phyloP scores from a whole-genome alignment of 2,329 filamentous ascomycete genomes.

The Sclerotinia minor region DNA sequence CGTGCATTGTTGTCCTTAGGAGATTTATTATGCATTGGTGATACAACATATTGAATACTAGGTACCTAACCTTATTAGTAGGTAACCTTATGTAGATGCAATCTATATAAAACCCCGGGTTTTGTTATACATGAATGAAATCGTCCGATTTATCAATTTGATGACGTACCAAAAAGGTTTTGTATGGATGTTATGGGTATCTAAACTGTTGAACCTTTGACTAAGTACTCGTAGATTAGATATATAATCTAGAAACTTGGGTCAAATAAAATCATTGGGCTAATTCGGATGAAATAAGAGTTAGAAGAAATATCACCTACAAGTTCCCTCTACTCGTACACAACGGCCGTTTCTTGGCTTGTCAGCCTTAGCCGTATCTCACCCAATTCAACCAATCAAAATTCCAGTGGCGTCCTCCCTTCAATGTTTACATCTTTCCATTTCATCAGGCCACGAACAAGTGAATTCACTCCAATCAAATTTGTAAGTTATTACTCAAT shows the following conservation, averaged over 20 bases:
- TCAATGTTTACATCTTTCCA: not conserved
- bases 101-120: not conserved
- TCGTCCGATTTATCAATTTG: not conserved
- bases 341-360: not conserved
- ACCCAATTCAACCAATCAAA: not conserved
- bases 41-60: slow-evolving; percentile 5
- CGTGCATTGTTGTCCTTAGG: not conserved
- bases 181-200: not conserved
- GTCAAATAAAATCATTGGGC: too few species aligned
- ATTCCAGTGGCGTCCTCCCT: not conserved
- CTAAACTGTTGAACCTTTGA: not conserved
- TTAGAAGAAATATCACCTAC: not conserved
- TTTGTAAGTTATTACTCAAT: not conserved
- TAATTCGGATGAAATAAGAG: too few species aligned
- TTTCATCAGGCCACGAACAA: slow-evolving; percentile 6
- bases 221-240: not conserved
- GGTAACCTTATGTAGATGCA: not conserved
- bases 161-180: not conserved
- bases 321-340: not conserved
- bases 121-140: not conserved
- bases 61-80: too few species aligned
- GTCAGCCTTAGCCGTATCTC: slow-evolving; percentile 9
- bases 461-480: not conserved
- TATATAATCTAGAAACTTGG: not conserved
- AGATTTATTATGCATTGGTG: not conserved